phyloP scores from a whole-genome alignment of 495 filamentous ascomycete species.

The Penicillium silybi region DNA sequence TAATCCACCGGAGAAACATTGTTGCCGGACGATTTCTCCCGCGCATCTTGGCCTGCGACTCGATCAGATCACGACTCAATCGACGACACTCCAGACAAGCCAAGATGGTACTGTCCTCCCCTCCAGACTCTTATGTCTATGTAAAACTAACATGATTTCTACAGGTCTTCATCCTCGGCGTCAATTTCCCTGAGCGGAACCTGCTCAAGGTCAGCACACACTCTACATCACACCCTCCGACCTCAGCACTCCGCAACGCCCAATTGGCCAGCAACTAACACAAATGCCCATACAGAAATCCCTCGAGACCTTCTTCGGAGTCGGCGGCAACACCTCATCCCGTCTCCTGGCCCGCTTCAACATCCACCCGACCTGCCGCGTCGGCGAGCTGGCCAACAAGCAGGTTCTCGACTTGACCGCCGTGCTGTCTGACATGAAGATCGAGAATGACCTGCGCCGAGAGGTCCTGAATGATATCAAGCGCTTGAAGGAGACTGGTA shows the following conservation, averaged over 20 bases:
- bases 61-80: constrained; percentile 4
- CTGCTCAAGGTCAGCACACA: constrained; percentile 66
- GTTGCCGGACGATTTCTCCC: constrained; percentile 34
- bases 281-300: constrained; percentile 56
- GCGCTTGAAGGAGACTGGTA: constrained; percentile 84
- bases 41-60: constrained; percentile 14
- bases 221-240: constrained; percentile 1
- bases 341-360: constrained; percentile 80
- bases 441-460: constrained; percentile 82
- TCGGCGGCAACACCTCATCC: constrained; percentile 66
- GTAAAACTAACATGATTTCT: neutral
- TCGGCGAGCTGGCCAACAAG: constrained; percentile 66
- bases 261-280: constrained; percentile 14
- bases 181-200: constrained; percentile 77
- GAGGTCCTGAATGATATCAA: constrained; percentile 78
- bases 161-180: constrained; percentile 77
- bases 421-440: constrained; percentile 85
- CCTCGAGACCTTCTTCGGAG: constrained; percentile 84
- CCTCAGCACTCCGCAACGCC: neutral
- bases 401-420: constrained; percentile 75
- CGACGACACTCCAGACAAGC: constrained; percentile 5
- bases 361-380: constrained; percentile 75
- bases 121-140: neutral
- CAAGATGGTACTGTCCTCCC: constrained; percentile 31
- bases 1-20: constrained; percentile 32